Evolutionary conservation across 257 asterid genomes (phyloP).

Genomic region (Gentiana macrophylla): DNA sequence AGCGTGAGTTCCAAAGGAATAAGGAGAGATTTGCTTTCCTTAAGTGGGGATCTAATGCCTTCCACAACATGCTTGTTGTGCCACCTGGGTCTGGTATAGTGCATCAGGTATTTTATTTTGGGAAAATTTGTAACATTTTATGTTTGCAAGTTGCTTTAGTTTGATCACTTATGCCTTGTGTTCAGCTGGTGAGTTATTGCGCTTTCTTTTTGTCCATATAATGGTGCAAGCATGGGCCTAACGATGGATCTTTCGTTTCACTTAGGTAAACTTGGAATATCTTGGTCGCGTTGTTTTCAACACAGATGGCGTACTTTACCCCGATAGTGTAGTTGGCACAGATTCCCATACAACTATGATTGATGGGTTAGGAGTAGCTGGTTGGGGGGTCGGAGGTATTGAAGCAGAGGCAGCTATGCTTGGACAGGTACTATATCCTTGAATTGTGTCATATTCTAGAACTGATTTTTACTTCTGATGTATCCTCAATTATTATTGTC

Average conservation of each 20-base stretch:
- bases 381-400: slow-evolving; percentile 99
- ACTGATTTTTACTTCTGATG: neutral
- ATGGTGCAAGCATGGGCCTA: too few species aligned
- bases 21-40: slow-evolving; percentile 97
- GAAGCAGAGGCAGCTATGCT: slow-evolving; percentile 99
- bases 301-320: slow-evolving; percentile 72
- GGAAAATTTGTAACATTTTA: neutral
- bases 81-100: slow-evolving; percentile 99
- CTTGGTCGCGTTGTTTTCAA: slow-evolving; percentile 93
- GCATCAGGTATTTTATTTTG: slow-evolving; percentile 52
- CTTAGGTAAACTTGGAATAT: slow-evolving; percentile 88
- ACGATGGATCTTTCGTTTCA: neutral
- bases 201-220: too few species aligned
- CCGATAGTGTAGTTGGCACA: slow-evolving; percentile 95
- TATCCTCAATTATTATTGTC: too few species aligned
- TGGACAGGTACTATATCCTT: slow-evolving; percentile 56
- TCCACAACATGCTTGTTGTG: slow-evolving; percentile 94
- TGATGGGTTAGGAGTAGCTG: slow-evolving; percentile 94
- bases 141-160: neutral
- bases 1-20: slow-evolving; percentile 88
- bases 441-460: too few species aligned
- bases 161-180: neutral
- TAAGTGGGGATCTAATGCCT: slow-evolving; percentile 96
- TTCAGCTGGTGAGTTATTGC: too few species aligned
- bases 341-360: slow-evolving; percentile 98